Evolutionary conservation across 148 eudicot species (phyloP).

Genomic region (Vaccinium darrowii): DNA sequence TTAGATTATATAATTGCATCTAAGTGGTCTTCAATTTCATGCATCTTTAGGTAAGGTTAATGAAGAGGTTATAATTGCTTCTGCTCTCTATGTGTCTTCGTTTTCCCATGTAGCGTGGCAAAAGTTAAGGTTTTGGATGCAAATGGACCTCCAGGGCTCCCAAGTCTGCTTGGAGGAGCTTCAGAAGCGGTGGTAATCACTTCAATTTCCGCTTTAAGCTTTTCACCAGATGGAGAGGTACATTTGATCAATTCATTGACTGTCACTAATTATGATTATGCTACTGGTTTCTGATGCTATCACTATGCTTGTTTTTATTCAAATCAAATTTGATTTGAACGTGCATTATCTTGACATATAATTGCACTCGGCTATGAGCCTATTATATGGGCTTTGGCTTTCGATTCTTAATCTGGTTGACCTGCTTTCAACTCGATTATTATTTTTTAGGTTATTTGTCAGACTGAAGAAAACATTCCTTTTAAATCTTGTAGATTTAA

Average conservation of each 20-base stretch:
- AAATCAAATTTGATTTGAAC: background rate
- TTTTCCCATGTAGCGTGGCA: constrained; percentile 44
- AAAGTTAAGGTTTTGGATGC: constrained; percentile 94
- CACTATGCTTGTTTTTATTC: background rate
- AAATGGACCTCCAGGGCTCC: constrained; percentile 96
- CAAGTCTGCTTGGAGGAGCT: constrained; percentile 69
- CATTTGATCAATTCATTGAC: constrained; percentile 1
- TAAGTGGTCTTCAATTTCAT: constrained; percentile 12
- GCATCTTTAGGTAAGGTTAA: background rate
- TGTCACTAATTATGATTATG: background rate
- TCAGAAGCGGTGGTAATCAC: constrained; percentile 49
- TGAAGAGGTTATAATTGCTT: constrained; percentile 4
- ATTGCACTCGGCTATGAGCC: background rate
- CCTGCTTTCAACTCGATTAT: background rate
- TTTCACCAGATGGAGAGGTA: constrained; percentile 99
- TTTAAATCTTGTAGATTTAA: constrained; percentile 1
- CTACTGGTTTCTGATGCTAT: constrained; percentile 16
- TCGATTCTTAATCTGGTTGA: background rate
- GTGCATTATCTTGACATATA: constrained; percentile 11
- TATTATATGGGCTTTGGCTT: background rate
- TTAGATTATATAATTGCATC: background rate
- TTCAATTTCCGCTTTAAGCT: constrained; percentile 81
- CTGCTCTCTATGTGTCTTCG: constrained; percentile 10
- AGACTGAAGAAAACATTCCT: background rate
- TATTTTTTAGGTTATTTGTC: background rate